These are phyloP conservation scores for Suillus tomentosus DNA, from an alignment of 768 basidiomycete species.

Conservation along the genomic window DNA sequence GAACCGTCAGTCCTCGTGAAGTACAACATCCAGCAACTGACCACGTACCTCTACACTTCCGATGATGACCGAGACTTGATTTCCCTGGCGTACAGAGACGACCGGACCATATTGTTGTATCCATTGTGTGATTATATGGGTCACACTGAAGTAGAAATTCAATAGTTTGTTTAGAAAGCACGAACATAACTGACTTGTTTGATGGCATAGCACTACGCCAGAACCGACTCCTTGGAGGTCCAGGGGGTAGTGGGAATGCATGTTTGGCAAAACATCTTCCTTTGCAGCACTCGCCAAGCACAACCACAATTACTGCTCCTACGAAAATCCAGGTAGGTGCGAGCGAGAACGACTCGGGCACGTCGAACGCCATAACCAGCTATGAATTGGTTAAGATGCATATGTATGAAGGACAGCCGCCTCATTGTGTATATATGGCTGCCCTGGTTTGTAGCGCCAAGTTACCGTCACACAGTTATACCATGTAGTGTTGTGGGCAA, in stretches of 20 bases:
- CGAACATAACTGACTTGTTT: not conserved
- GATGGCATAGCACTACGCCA: slow-evolving; percentile 20
- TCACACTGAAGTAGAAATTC: slow-evolving; percentile 10
- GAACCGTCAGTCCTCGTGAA: slow-evolving; percentile 5
- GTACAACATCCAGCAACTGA: slow-evolving; percentile 17
- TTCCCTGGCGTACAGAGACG: slow-evolving; percentile 26
- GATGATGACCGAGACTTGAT: slow-evolving; percentile 29
- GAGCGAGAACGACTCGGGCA: not conserved
- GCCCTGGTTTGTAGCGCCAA: too few species aligned
- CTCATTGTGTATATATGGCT: too few species aligned
- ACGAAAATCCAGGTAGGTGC: not conserved
- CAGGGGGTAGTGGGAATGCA: slow-evolving; percentile 19
- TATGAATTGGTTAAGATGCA: too few species aligned
- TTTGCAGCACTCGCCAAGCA: slow-evolving; percentile 5
- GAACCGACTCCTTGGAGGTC: slow-evolving; percentile 20
- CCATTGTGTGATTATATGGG: slow-evolving; percentile 40
- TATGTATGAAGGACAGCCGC: too few species aligned
- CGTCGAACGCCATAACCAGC: too few species aligned
- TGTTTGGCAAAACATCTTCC: slow-evolving; percentile 1
- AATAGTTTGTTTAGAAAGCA: not conserved
- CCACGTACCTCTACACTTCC: slow-evolving; percentile 23
- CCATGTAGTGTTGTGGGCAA: too few species aligned
- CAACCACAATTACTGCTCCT: not conserved
- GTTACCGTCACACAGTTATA: too few species aligned
- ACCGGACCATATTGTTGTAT: slow-evolving; percentile 30